phyloP scores from a whole-genome alignment of 257 asterid genomes.

The Parsonsia alboflavescens region DNA sequence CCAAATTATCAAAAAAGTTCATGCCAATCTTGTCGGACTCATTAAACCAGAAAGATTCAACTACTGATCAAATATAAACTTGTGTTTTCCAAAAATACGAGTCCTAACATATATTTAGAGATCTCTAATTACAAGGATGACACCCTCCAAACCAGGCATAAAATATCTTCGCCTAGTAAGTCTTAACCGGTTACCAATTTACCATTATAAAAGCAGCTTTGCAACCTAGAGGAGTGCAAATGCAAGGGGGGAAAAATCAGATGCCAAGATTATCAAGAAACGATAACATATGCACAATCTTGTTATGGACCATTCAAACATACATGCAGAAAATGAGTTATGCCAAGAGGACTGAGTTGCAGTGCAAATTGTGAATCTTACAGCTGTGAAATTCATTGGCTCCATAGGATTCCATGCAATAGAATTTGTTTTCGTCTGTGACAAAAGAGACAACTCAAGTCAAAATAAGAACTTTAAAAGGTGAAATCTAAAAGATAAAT shows the following conservation, averaged over 20 bases:
- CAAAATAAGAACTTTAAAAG: background rate
- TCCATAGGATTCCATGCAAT: constrained; percentile 97
- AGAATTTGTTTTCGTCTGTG: constrained; percentile 83
- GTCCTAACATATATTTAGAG: background rate
- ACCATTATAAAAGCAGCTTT: background rate
- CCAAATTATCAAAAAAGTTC: background rate
- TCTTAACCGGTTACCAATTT: background rate
- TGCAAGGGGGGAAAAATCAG: background rate
- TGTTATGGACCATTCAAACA: background rate
- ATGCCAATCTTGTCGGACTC: background rate
- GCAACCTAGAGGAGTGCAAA: background rate
- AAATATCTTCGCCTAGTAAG: background rate
- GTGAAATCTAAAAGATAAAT: background rate
- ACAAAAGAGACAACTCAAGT: constrained; percentile 12
- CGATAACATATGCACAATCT: background rate
- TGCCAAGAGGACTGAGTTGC: background rate
- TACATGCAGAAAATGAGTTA: background rate
- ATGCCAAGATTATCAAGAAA: background rate
- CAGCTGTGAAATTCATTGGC: constrained; percentile 98
- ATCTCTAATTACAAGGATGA: background rate
- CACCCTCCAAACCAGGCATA: background rate
- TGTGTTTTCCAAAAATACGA: background rate
- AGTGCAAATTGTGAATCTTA: constrained; percentile 36
- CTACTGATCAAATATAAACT: too few relatives aligned
- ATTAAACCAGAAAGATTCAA: background rate